Conservation (phyloP, 495 filamentous ascomycete genomes). For the Pseudoneurospora amorphoporcata region DNA sequence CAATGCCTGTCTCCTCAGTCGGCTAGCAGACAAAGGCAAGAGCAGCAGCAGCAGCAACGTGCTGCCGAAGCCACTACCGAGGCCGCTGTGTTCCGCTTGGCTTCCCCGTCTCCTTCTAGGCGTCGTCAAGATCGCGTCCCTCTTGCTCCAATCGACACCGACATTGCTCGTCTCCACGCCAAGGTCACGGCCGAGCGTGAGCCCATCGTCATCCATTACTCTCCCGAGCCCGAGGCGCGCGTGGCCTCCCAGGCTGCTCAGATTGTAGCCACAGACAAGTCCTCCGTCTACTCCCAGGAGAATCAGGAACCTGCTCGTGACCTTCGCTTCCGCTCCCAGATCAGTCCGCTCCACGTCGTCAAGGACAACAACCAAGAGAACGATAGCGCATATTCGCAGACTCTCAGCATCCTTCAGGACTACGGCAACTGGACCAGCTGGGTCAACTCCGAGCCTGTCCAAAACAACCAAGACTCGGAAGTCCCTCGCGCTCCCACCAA, state of each 20-base stretch:
- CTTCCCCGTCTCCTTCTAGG: background rate
- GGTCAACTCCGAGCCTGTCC: background rate
- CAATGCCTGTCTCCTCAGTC: background rate
- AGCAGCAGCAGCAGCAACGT: background rate
- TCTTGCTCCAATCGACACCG: constrained; percentile 6
- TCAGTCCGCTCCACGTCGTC: constrained; percentile 18
- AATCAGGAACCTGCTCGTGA: background rate
- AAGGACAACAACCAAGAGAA: constrained; percentile 5
- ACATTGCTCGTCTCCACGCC: constrained; percentile 7
- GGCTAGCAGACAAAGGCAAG: background rate
- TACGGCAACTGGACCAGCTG: constrained; percentile 10
- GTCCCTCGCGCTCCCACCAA: background rate
- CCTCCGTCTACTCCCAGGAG: constrained; percentile 20
- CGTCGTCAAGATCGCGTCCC: background rate
- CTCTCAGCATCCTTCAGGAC: constrained; percentile 15
- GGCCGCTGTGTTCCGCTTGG: background rate
- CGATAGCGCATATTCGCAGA: background rate
- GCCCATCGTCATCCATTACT: background rate
- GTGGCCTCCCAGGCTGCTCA: background rate
- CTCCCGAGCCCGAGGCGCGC: background rate
- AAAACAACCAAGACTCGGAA: background rate
- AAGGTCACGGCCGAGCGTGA: background rate
- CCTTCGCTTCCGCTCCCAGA: background rate
- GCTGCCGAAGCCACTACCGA: background rate
- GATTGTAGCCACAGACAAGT: background rate